Evolutionary conservation across 192 early-diverging fungal genomes (phyloP), one percentile per base, ranked within the genome.

Genomic region (Umbelopsis vinacea): DNA sequence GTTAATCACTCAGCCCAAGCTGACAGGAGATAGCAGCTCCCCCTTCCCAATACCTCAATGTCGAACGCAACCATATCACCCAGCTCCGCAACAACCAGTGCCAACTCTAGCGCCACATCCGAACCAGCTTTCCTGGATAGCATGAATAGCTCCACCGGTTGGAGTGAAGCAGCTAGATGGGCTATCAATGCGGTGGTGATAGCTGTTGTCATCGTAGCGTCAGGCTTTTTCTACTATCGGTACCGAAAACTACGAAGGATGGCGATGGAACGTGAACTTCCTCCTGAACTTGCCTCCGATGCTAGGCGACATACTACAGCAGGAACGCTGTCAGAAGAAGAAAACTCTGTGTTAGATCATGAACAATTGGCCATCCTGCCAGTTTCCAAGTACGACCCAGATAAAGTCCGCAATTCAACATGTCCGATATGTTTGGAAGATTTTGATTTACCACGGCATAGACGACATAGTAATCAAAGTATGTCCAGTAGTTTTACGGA

Each of bases 371-470:
- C 57, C 33, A 63, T 63, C 57, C 33, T 77, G 1, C 79, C 74
- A 22, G 47, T 77, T 19, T 47, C 67, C 2, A 66, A 33, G 17
- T 81, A 76, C 38, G 52, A 68, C 48, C 47, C 60, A 4, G 76
- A 73, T 15, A 66, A 37, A 43, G 73, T 81, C 4, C 76, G 74
- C 37, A 81, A 81, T 57, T 48, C 69, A 17, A 74, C 70, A 40
- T 81, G 79, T 38, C 75, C 76, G 2, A 81, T 81, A 23, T 81
- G 79, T 37, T 38, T 76, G 14, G 79, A 81, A 12, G 79, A 80
- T 54, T 80, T 74, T 80, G 71, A 73, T 4, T 35, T 46, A 23
- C 17, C 57, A 17, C 33, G 35, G 33, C 57, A 29, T 3, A 63
- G 57, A 17, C 26, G 57, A 63, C 2, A 63, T 63, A 63, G 57